phyloP scores from a whole-genome alignment of 768 basidiomycete genomes.

The Daedaleopsis nitida region DNA sequence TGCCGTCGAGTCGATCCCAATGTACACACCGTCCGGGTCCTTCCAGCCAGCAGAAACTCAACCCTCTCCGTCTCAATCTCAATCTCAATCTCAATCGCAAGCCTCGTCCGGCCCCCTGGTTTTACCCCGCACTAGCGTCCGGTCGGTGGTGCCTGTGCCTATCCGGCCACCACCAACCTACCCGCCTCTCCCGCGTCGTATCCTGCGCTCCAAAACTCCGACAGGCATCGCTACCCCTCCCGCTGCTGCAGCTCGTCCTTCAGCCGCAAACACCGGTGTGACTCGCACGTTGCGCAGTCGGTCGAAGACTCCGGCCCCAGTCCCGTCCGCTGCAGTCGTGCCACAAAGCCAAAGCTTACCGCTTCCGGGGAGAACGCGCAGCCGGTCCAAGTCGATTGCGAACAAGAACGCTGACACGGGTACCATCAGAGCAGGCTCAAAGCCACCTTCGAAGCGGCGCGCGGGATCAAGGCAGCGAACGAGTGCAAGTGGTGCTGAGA shows the following conservation, averaged over 20 bases:
- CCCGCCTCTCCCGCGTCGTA: background rate
- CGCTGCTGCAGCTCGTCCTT: background rate
- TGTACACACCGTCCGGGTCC: background rate
- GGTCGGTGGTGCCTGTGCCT: background rate
- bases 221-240: background rate
- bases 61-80: background rate
- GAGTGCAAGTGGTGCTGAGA: background rate
- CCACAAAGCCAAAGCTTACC: background rate
- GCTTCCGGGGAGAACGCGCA: conserved; percentile 11
- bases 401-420: background rate
- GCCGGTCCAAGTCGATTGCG: background rate
- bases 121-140: background rate
- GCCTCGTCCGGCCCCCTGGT: background rate
- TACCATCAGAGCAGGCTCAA: conserved; percentile 6
- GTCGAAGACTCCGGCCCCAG: conserved; percentile 12
- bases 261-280: background rate
- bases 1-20: background rate
- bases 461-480: background rate
- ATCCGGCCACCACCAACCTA: background rate
- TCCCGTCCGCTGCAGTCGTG: background rate
- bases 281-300: conserved; percentile 7
- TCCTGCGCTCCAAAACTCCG: background rate
- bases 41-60: background rate
- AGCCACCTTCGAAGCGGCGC: conserved; percentile 3
- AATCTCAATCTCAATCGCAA: background rate